Evolutionary conservation across 306 rosid genomes (phyloP).

Genomic region (Prunus fruticosa): DNA sequence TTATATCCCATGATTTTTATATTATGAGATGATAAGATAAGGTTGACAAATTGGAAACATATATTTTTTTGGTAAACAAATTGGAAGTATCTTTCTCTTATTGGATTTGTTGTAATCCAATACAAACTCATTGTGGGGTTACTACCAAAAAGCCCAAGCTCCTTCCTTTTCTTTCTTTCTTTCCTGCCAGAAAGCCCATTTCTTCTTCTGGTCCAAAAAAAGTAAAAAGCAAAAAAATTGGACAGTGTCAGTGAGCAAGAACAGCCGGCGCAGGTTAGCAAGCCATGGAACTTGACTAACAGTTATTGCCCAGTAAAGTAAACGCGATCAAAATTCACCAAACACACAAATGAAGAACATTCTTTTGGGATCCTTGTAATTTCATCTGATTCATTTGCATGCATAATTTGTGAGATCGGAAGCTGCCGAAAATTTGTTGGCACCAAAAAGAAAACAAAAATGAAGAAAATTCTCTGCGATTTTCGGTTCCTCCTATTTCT

Average conservation of each 20-base stretch:
- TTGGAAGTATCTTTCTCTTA: background rate
- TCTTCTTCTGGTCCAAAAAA: background rate
- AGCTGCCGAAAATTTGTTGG: background rate
- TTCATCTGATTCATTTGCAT: background rate
- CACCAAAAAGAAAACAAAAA: slow-evolving; percentile 12
- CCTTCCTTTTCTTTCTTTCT: background rate
- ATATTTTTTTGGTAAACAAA: background rate
- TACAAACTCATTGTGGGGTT: too few species aligned
- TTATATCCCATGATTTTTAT: background rate
- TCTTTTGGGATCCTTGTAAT: background rate
- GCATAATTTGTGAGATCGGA: background rate
- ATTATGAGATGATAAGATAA: background rate
- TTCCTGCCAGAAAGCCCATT: background rate
- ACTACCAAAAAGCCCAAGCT: background rate
- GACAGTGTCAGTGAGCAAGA: background rate
- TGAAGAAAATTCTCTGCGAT: slow-evolving; percentile 71
- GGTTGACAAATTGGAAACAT: background rate
- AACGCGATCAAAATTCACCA: slow-evolving; percentile 3
- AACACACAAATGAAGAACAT: background rate
- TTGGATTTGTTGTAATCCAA: background rate
- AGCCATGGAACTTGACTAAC: background rate
- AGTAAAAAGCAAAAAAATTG: background rate
- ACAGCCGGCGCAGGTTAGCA: slow-evolving; percentile 4
- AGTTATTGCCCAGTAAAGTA: background rate
- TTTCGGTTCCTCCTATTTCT: slow-evolving; percentile 77